Evolutionary conservation across 495 filamentous ascomycete genomes (phyloP).

Genomic region (Trichoderma virens): DNA sequence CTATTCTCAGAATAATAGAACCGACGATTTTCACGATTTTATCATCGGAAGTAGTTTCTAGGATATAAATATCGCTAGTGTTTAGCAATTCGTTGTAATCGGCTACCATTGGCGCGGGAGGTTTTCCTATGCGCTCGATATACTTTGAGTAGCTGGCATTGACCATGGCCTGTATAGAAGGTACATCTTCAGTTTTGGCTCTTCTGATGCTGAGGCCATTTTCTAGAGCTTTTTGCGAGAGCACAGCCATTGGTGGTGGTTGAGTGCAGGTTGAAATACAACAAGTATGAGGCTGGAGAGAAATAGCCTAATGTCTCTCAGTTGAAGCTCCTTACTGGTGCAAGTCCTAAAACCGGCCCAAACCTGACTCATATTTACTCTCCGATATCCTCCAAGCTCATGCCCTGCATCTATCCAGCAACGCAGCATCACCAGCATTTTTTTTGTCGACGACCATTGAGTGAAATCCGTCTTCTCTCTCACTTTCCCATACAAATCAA

Average conservation of each 20-base stretch:
- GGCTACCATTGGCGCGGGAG: constrained; percentile 28
- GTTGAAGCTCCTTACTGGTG: too few relatives aligned
- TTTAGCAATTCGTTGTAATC: constrained; percentile 18
- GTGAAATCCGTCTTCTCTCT: too few relatives aligned
- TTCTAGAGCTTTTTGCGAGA: not conserved
- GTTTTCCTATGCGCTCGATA: constrained; percentile 29
- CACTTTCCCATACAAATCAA: too few relatives aligned
- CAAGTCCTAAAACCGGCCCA: too few relatives aligned
- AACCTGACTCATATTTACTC: too few relatives aligned
- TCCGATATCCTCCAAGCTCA: too few relatives aligned
- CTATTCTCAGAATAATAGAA: constrained; percentile 13
- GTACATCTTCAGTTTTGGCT: constrained; percentile 21
- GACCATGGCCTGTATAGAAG: constrained; percentile 23
- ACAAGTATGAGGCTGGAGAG: not conserved
- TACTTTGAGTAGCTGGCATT: constrained; percentile 30
- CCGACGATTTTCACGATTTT: not conserved
- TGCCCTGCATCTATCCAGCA: too few relatives aligned
- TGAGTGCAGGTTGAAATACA: not conserved
- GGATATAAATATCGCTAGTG: not conserved
- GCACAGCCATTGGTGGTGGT: not conserved
- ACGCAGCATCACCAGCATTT: too few relatives aligned
- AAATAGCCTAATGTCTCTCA: not conserved
- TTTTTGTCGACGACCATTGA: too few relatives aligned
- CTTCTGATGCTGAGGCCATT: constrained; percentile 13
- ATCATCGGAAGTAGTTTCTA: not conserved